A percentile compares a stretch with the other conserved stretches of the same genome.
Evolutionary conservation across 148 eudicot genomes (phyloP).

Genomic region (Vaccinium macrocarpon): DNA sequence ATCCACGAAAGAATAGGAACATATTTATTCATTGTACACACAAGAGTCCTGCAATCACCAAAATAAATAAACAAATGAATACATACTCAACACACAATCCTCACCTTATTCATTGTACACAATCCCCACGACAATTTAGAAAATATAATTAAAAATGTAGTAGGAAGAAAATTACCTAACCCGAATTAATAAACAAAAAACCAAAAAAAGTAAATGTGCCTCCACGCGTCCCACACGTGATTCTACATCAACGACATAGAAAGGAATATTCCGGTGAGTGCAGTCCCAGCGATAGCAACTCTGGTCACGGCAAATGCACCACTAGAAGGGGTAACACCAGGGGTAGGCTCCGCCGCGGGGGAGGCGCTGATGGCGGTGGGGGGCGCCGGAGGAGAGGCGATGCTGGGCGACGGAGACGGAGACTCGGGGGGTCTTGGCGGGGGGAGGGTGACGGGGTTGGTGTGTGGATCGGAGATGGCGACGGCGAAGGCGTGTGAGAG

Average conservation of each 20-base stretch:
- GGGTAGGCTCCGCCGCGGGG: constrained; percentile 11
- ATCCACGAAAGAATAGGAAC: constrained; percentile 8
- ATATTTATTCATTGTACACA: constrained; percentile 13
- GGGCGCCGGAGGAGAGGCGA: constrained; percentile 10
- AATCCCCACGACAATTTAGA: neutral
- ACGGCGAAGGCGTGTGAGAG: constrained; percentile 3
- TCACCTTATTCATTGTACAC: neutral
- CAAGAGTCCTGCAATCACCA: neutral
- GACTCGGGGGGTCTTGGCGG: constrained; percentile 3
- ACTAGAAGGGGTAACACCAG: constrained; percentile 11
- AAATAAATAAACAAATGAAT: neutral
- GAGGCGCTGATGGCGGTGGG: constrained; percentile 1
- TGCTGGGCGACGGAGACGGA: constrained; percentile 12
- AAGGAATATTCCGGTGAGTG: constrained; percentile 26
- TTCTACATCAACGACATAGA: constrained; percentile 37
- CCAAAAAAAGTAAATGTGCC: constrained; percentile 17
- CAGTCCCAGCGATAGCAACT: constrained; percentile 33
- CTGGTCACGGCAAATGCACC: constrained; percentile 24
- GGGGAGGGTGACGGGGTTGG: constrained; percentile 22
- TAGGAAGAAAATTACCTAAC: neutral
- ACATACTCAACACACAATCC: neutral
- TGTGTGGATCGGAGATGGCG: constrained; percentile 21
- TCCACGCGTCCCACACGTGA: neutral
- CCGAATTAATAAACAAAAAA: neutral
- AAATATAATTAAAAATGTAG: neutral